phyloP scores from a whole-genome alignment of 805 yeast species.

The Yamadazyma scolyti region DNA sequence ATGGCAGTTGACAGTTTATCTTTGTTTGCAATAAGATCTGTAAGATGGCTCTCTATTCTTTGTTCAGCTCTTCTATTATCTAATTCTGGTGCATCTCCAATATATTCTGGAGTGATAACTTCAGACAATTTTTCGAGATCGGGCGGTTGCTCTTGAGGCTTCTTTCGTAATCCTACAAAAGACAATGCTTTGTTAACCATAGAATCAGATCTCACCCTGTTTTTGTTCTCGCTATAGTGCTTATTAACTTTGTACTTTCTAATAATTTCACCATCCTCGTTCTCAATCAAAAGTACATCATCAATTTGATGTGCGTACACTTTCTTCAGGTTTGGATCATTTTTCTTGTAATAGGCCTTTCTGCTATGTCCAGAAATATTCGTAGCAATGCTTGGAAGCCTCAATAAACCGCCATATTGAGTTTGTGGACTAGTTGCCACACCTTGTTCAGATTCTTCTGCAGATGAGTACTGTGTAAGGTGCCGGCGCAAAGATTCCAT shows the following conservation, averaged over 20 bases:
- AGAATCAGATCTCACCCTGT: conserved; percentile 37
- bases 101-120: conserved; percentile 10
- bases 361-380: conserved; percentile 11
- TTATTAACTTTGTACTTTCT: conserved; percentile 75
- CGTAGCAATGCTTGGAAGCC: conserved; percentile 6
- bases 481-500: conserved; percentile 36
- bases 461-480: conserved; percentile 31
- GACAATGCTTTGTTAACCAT: conserved; percentile 47
- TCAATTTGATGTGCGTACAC: conserved; percentile 77
- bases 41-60: conserved; percentile 5
- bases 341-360: conserved; percentile 26
- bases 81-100: conserved; percentile 9
- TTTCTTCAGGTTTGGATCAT: conserved; percentile 29
- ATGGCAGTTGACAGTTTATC: conserved; percentile 3
- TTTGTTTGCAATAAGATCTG: conserved; percentile 1
- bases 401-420: conserved; percentile 2
- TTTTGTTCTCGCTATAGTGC: conserved; percentile 26
- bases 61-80: conserved; percentile 3
- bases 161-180: conserved; percentile 48
- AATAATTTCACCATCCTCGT: conserved; percentile 87
- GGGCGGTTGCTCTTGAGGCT: neutral
- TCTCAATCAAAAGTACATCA: conserved; percentile 76
- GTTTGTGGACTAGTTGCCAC: no score
- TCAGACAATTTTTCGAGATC: conserved; percentile 8
- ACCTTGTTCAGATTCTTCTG: conserved; percentile 5